Base-by-base conservation (phyloP, 2,329 filamentous ascomycete species). In the Dothideomycetes sp. region DNA sequence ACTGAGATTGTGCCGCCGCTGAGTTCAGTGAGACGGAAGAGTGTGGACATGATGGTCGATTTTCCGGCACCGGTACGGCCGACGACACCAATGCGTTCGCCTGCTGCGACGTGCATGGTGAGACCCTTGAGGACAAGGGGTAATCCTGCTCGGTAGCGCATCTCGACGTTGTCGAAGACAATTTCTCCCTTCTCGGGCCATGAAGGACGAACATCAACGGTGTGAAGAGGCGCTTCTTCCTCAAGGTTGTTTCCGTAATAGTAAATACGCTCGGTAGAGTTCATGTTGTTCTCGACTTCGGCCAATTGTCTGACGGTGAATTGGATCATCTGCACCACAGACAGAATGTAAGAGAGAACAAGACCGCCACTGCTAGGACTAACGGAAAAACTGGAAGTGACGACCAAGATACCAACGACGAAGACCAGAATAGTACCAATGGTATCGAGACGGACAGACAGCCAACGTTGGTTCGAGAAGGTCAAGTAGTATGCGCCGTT, bases 251-350 rank as follows among this genome's bases (percentile, higher is more conserved):
- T 85, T 41, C 85, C 88, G 58, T 96, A 96, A 65, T 94, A 86
- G 58, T 87, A 79, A 23, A 96, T 70, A 35, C 91, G 81, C 64
- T 96, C 89, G 0, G 93, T 91, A 0, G 88, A 81, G 59, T 95
- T 96, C 89, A 96, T 96, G 56, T 88, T 86, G 63, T 95, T 96
- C 62, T 96, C 89, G 7, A 96, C 86, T 61, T 95, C 89, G 18
- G 89, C 89, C 6, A 95, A 71, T 62, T 96, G 89, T 13, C 91
- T 78, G 13, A 96, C 85, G 1, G 86, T 89, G 61, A 95, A 95
- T 57, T 95, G 89, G 49, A 96, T 81, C 82, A 95, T 87, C 60
- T 93, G 85, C 13, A 94, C 87, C 54, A 95, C 94, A 11, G 82
- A 76, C 13, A 98, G 72, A 55, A 96, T 94, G 61, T 96, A 96